Evolutionary conservation across 306 rosid species (phyloP), one percentile per base, ranked within the genome.

Genomic region (Cucurbita ficifolia): DNA sequence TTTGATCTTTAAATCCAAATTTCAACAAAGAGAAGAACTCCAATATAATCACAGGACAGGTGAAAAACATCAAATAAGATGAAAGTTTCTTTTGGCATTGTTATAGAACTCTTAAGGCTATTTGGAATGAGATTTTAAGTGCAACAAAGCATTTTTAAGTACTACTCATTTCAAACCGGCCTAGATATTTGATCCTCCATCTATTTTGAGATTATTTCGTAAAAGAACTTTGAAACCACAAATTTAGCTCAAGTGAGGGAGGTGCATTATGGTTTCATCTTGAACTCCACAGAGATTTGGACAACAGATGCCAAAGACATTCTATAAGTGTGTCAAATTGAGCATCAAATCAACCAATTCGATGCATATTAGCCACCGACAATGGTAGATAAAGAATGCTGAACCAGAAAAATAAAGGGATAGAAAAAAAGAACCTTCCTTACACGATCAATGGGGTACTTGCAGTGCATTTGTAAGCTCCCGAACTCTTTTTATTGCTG

Each of bases 381-480:
- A 50, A 75, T 14, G 73, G 75, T 71, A 19, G n/a, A 19, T 38
- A 74, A 63, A 81, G 62, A 54, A 72, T 72, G 76, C 62, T 39
- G 38, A 40, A 39, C 16, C 39, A 55, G 51, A 72, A 48, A 65
- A 43, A 42, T 19, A 46, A 65, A 21, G 19, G 19, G 53, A 50
- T 17, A 19, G 10, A 5, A 70, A 22, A 72, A 45, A 18, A 17
- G 19, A 58, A 78, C 62, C 43, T 46, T 69, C 62, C 43, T 46
- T 69, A 67, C 75, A 52, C n/a, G 7, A 38, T 72, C 62, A 61
- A 62, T 75, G 57, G 55, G 73, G 71, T 77, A 79, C 82, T 91
- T 82, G 90, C 83, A 78, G 59, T 65, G 85, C 82, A 83, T 90
- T 76, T n/a, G 97, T 95, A 67, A 91, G 95, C 84, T 89, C 91